Evolutionary conservation across 495 filamentous ascomycete species (phyloP), one percentile per base, ranked within the genome.

Genomic region (Cryomyces antarcticus): DNA sequence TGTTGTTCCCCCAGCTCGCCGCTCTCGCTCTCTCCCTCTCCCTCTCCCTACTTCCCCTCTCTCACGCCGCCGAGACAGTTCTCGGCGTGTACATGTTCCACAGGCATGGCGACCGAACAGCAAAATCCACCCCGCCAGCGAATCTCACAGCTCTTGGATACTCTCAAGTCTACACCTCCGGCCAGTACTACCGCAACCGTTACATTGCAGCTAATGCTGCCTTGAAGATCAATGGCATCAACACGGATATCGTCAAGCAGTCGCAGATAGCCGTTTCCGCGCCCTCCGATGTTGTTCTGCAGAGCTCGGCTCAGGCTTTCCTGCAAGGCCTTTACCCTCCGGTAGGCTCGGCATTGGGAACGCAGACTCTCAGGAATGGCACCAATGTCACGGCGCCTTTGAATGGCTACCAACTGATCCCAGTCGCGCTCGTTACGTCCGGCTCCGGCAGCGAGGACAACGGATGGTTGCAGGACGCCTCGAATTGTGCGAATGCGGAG

Each of bases 291-390:
- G 53, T 46, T 38, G 60, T 63, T 5, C 52, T 63, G 1, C 53
- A 60, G 45, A 61, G 48, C 43, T 56, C 52, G 10, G 60, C 60
- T 31, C 43, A 41, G 28, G 38, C n/a, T 27, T 80, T 77, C 55
- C 48, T 78, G 35, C 75, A 80, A 49, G 72, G 66, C 30, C 60
- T 80, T 5, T 80, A 78, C 41, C 75, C 75, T 2, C 71, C 75
- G 1, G 68, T 68, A 0, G 71, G 71, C 6, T 41, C 51, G 4
- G 41, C 50, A 2, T 50, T 57, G 11, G 55, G 53, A 28, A 47
- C 62, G 27, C 46, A 67, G 44, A 67, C 58, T 5, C 55, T 80
- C 30, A 53, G 54, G 34, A 71, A 78, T 51, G 73, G 72, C 28
- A 65, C 56, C 24, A 62, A 52, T 11, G 58, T 76, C 1, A 50